A percentile compares a stretch with the other conserved stretches of the same genome.
These are phyloP conservation scores for Patellifolia procumbens DNA, from an alignment of 179 eudicot genomes.

Conservation along the genomic window DNA sequence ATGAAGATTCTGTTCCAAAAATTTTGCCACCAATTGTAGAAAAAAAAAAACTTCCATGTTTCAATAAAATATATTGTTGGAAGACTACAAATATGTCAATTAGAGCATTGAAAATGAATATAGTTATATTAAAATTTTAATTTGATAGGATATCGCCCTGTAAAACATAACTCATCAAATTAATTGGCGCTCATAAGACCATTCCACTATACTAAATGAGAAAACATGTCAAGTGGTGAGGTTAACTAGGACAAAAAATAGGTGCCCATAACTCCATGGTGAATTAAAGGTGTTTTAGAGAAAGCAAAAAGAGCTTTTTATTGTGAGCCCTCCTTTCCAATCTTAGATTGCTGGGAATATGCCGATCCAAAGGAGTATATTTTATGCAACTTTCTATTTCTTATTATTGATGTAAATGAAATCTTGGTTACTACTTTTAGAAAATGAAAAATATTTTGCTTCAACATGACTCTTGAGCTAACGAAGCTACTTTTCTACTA, in stretches of 20 bases:
- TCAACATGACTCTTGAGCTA: not conserved
- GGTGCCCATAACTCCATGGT: not conserved
- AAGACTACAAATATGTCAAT: not conserved
- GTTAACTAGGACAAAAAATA: constrained; percentile 11
- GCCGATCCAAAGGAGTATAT: constrained; percentile 24
- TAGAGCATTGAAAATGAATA: not conserved
- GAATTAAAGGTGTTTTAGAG: not conserved
- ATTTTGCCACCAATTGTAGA: too few species aligned
- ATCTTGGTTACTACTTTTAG: not conserved
- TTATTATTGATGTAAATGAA: not conserved
- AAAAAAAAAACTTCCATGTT: too few species aligned
- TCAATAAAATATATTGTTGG: not conserved
- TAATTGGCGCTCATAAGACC: too few species aligned
- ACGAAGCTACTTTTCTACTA: constrained; percentile 9
- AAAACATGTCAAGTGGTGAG: not conserved
- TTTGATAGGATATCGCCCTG: too few species aligned
- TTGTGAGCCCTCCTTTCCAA: not conserved
- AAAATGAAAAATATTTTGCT: not conserved
- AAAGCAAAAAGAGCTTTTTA: constrained; percentile 8
- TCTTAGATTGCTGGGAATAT: constrained; percentile 15
- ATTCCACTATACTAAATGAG: not conserved
- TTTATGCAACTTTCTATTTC: not conserved
- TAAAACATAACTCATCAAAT: too few species aligned
- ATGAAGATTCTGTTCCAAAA: too few species aligned
- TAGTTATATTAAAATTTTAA: not conserved